These are phyloP conservation scores for Lyophyllum atratum DNA, from an alignment of 768 basidiomycete genomes.

Conservation along the genomic window DNA sequence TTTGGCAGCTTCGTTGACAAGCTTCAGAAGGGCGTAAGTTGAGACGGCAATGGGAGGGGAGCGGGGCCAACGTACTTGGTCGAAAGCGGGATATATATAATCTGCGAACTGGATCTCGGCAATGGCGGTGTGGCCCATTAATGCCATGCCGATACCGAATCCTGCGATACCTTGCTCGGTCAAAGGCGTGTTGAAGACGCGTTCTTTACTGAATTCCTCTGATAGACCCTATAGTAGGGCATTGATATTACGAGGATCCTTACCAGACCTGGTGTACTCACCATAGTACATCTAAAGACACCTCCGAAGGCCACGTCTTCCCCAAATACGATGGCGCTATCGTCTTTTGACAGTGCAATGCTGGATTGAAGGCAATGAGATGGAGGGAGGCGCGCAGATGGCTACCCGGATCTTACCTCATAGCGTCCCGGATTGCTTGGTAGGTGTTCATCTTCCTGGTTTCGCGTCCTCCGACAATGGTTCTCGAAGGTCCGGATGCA, in stretches of 20 bases:
- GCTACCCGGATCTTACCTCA: conserved; percentile 53
- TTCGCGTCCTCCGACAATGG: conserved; percentile 72
- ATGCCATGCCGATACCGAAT: conserved; percentile 88
- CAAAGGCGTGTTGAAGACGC: conserved; percentile 94
- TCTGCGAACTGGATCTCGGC: conserved; percentile 93
- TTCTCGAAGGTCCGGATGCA: conserved; percentile 37
- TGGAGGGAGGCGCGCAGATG: not conserved
- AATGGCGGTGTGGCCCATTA: conserved; percentile 94
- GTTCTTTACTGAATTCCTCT: conserved; percentile 91
- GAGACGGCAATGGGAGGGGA: not conserved
- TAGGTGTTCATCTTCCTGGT: conserved; percentile 96
- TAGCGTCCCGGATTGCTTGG: conserved; percentile 89
- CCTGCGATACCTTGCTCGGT: conserved; percentile 95
- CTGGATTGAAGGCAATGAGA: conserved; percentile 35
- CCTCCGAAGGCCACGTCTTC: conserved; percentile 93
- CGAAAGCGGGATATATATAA: conserved; percentile 94
- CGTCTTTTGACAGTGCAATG: conserved; percentile 83
- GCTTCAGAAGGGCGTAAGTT: conserved; percentile 37
- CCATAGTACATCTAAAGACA: conserved; percentile 93
- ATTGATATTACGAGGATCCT: not conserved
- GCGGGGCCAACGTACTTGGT: conserved; percentile 58
- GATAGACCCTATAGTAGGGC: conserved; percentile 65
- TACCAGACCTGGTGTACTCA: conserved; percentile 29
- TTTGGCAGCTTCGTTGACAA: conserved; percentile 96
- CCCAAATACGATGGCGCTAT: conserved; percentile 87